Conservation (phyloP, 306 rosid species). For the Cucurbita ficifolia region DNA sequence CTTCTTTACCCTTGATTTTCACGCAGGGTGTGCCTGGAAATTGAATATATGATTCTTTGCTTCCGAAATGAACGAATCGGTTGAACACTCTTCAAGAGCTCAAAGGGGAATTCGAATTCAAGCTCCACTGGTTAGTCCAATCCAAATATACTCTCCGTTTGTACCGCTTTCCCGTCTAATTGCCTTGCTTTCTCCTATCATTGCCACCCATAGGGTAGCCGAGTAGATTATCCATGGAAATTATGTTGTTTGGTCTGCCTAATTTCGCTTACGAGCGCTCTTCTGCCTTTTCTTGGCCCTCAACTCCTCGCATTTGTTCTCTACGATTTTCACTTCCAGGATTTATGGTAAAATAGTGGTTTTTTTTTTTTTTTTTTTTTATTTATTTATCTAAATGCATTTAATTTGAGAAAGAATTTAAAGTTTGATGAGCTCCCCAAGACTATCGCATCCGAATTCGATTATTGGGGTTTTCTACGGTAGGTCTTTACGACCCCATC, state of each 20-base stretch:
- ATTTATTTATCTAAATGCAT: too few relatives aligned
- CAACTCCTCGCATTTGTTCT: background rate
- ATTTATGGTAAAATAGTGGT: background rate
- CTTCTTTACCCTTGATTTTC: conserved; percentile 25
- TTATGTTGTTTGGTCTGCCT: background rate
- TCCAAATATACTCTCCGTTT: background rate
- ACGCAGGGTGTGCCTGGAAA: conserved; percentile 2
- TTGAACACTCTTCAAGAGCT: conserved; percentile 49
- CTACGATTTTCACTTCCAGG: background rate
- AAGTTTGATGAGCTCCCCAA: background rate
- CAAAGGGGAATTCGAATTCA: conserved; percentile 71
- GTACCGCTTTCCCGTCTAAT: background rate
- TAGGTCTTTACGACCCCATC: background rate
- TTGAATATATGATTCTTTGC: conserved; percentile 21
- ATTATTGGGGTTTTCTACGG: background rate
- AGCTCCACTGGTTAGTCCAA: conserved; percentile 78
- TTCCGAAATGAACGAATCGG: conserved; percentile 49
- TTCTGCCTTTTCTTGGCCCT: background rate
- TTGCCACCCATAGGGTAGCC: background rate
- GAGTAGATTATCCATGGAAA: background rate
- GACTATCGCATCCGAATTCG: background rate
- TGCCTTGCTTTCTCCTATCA: background rate
- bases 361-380: too few relatives aligned
- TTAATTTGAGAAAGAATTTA: background rate
- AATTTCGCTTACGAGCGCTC: background rate